phyloP scores from a whole-genome alignment of 352 stramenopile genomes.

The Thraustochytrium sp. region DNA sequence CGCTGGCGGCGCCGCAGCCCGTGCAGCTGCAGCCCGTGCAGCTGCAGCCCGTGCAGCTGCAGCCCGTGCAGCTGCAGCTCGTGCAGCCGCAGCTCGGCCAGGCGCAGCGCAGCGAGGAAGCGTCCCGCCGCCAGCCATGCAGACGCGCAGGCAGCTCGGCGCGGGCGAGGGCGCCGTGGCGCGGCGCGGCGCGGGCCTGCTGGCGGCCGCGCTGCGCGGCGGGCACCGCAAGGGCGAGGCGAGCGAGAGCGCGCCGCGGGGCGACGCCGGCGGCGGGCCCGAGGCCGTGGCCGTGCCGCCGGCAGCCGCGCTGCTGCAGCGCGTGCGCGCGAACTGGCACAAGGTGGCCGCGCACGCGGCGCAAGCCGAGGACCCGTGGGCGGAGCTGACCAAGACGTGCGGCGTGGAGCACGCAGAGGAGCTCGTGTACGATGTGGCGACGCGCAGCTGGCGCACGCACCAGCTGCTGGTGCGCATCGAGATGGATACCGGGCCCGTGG shows the following conservation, averaged over 20 bases:
- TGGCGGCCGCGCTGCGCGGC: background rate
- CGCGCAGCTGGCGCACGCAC: constrained; percentile 54
- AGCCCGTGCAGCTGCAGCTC: too few relatives aligned
- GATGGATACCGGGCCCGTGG: constrained; percentile 54
- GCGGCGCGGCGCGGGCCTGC: background rate
- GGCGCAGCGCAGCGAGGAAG: too few relatives aligned
- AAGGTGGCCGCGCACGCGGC: background rate
- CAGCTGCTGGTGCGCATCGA: constrained; percentile 63
- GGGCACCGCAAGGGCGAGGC: background rate
- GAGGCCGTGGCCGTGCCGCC: too few relatives aligned
- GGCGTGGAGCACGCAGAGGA: constrained; percentile 8
- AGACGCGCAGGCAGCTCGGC: background rate
- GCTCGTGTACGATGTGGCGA: constrained; percentile 55
- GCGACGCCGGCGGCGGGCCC: too few relatives aligned
- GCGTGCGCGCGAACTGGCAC: background rate
- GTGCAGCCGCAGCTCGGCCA: too few relatives aligned
- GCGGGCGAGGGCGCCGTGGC: too few relatives aligned
- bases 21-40: too few relatives aligned
- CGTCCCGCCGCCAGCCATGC: background rate
- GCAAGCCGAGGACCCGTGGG: background rate
- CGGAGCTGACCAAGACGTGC: background rate
- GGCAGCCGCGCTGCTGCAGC: background rate
- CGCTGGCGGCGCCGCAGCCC: too few relatives aligned
- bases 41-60: too few relatives aligned
- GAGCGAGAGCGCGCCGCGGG: too few relatives aligned